A percentile compares a stretch with the other conserved stretches of the same genome.
Conservation (phyloP, 1,284 basidiomycete species). For the Neonothopanus nambi region DNA sequence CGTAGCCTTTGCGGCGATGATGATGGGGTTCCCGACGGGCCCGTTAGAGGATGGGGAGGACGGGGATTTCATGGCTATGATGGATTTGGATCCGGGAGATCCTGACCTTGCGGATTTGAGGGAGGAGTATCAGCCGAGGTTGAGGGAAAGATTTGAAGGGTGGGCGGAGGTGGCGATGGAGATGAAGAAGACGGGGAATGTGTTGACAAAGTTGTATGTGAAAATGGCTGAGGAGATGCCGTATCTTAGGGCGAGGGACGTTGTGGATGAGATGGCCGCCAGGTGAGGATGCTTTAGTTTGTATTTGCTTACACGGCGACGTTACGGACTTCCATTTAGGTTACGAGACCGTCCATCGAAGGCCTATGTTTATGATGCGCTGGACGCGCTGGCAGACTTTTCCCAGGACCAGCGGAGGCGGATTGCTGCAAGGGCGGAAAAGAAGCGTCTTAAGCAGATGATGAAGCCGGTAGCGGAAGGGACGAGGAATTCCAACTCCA, state of each 20-base stretch:
- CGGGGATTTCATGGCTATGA: slow-evolving; percentile 46
- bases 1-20: slow-evolving; percentile 64
- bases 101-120: slow-evolving; percentile 57
- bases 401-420: slow-evolving; percentile 50
- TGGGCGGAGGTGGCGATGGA: slow-evolving; percentile 45
- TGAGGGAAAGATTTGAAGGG: slow-evolving; percentile 55
- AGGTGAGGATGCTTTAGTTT: slow-evolving; percentile 42
- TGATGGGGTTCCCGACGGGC: slow-evolving; percentile 59
- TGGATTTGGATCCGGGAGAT: slow-evolving; percentile 54
- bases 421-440: slow-evolving; percentile 17
- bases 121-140: slow-evolving; percentile 57
- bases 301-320: neutral
- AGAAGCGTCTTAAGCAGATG: slow-evolving; percentile 21
- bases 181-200: slow-evolving; percentile 35
- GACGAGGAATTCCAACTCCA: neutral
- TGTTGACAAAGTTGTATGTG: slow-evolving; percentile 42
- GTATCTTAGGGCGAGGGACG: slow-evolving; percentile 48
- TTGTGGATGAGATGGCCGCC: slow-evolving; percentile 53
- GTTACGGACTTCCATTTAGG: slow-evolving; percentile 28
- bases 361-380: slow-evolving; percentile 47
- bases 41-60: slow-evolving; percentile 43
- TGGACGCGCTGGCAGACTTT: slow-evolving; percentile 49
- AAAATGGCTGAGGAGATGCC: slow-evolving; percentile 54
- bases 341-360: slow-evolving; percentile 54
- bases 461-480: slow-evolving; percentile 13